Evolutionary conservation across 345 rosid genomes (phyloP).

Genomic region (Abelmoschus esculentus): DNA sequence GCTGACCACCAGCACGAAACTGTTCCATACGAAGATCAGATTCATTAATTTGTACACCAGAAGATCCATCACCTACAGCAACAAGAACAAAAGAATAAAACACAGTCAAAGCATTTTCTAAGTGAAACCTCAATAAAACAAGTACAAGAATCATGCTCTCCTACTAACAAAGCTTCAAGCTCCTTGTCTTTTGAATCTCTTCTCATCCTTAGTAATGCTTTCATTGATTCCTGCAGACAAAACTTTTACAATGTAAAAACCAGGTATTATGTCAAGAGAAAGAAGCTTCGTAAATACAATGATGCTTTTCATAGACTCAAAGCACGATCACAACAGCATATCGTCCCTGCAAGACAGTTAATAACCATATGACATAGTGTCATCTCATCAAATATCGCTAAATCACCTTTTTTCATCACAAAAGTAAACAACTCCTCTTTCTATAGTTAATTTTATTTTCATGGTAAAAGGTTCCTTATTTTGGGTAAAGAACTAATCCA

Average conservation of each 20-base stretch:
- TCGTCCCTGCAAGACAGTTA: background rate
- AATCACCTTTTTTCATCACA: too few relatives aligned
- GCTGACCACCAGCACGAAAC: slow-evolving; percentile 64
- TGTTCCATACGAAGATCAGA: too few relatives aligned
- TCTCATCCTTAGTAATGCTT: slow-evolving; percentile 71
- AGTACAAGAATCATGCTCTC: slow-evolving; percentile 69
- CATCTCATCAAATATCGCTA: background rate
- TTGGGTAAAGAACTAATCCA: background rate
- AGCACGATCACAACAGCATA: slow-evolving; percentile 1
- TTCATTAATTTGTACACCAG: too few relatives aligned
- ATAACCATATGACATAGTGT: background rate
- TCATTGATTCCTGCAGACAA: slow-evolving; percentile 53
- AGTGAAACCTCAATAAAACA: slow-evolving; percentile 73
- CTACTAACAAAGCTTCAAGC: slow-evolving; percentile 81
- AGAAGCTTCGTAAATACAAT: background rate
- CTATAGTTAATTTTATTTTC: background rate
- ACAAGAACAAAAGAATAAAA: background rate
- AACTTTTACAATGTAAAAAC: slow-evolving; percentile 3
- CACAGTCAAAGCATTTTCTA: background rate
- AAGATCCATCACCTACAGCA: too few relatives aligned
- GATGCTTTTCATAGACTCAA: background rate
- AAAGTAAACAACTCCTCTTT: background rate
- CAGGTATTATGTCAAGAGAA: background rate
- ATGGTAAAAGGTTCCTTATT: background rate
- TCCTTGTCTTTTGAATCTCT: slow-evolving; percentile 70